phyloP scores from a whole-genome alignment of 371 early-diverging fungal genomes.

The Mucor mucedo region DNA sequence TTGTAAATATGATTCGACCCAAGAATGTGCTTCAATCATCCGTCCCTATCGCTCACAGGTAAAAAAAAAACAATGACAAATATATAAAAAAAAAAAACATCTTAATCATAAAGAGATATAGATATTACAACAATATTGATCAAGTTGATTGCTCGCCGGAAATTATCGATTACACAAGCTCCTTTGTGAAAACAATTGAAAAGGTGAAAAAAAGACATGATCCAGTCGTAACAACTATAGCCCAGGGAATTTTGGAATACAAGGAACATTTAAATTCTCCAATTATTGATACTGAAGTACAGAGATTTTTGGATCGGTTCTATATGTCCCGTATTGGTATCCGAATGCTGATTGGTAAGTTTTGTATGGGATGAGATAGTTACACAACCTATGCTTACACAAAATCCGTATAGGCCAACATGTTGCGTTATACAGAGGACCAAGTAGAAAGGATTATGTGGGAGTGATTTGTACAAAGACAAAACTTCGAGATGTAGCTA shows the following conservation, averaged over 20 bases:
- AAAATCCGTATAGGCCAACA: slow-evolving; percentile 64
- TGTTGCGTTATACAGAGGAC: slow-evolving; percentile 71
- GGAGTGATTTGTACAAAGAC: slow-evolving; percentile 96
- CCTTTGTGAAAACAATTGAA: slow-evolving; percentile 87
- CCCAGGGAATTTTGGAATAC: slow-evolving; percentile 93
- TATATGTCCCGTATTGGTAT: slow-evolving; percentile 98
- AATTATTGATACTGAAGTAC: slow-evolving; percentile 81
- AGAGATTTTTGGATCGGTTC: slow-evolving; percentile 95
- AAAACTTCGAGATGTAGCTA: slow-evolving; percentile 76
- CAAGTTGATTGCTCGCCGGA: slow-evolving; percentile 73
- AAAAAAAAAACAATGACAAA: slow-evolving; percentile 8
- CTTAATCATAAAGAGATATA: slow-evolving; percentile 11
- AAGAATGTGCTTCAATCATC: slow-evolving; percentile 24
- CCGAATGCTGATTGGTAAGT: slow-evolving; percentile 89
- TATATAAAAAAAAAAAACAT: not conserved
- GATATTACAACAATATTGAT: slow-evolving; percentile 66
- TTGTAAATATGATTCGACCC: slow-evolving; percentile 27
- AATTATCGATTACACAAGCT: slow-evolving; percentile 76
- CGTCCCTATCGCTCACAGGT: slow-evolving; percentile 45
- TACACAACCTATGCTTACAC: not conserved
- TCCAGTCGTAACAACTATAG: slow-evolving; percentile 89
- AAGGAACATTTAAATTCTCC: slow-evolving; percentile 71
- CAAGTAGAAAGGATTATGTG: slow-evolving; percentile 77
- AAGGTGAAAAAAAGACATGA: slow-evolving; percentile 92
- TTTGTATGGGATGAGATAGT: not conserved